Conservation (phyloP, 1,139 yeast species). For the Kodamaea sp. region DNA sequence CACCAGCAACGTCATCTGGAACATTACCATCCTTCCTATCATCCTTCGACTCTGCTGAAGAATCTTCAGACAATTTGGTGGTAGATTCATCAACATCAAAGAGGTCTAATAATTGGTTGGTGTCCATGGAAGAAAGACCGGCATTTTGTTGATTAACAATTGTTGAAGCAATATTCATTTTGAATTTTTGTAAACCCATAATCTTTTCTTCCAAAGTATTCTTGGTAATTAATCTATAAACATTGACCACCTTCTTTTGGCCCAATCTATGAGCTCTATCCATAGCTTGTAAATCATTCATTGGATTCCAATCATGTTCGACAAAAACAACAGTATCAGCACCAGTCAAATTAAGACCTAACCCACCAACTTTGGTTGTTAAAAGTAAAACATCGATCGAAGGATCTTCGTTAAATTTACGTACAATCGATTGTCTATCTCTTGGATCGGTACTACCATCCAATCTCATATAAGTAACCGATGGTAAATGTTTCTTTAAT, state of each 20-base stretch:
- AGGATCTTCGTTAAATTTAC: constrained; percentile 92
- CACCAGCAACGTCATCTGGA: constrained; percentile 56
- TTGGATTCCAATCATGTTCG: constrained; percentile 99
- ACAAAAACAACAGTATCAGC: constrained; percentile 98
- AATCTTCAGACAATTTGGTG: constrained; percentile 29
- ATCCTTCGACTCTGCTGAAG: constrained; percentile 23
- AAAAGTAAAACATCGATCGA: constrained; percentile 88
- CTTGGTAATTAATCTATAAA: constrained; percentile 86
- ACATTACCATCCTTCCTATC: constrained; percentile 31
- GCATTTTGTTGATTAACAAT: constrained; percentile 95
- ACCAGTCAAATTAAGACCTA: constrained; percentile 94
- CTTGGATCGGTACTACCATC: constrained; percentile 96
- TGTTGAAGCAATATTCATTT: constrained; percentile 94
- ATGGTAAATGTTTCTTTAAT: constrained; percentile 78
- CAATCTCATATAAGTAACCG: constrained; percentile 89
- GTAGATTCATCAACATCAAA: constrained; percentile 71
- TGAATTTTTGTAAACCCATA: constrained; percentile 97
- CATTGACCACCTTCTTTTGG: constrained; percentile 95
- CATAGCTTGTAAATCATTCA: constrained; percentile 99
- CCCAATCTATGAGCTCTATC: constrained; percentile 98
- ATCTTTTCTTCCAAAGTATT: constrained; percentile 94
- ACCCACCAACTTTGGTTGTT: constrained; percentile 97
- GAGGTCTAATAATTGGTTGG: constrained; percentile 86
- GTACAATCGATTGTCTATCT: constrained; percentile 86
- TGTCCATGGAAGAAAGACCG: constrained; percentile 93